Evolutionary conservation across 2,329 filamentous ascomycete genomes (phyloP).

Genomic region (Arthrinium phaeospermum): DNA sequence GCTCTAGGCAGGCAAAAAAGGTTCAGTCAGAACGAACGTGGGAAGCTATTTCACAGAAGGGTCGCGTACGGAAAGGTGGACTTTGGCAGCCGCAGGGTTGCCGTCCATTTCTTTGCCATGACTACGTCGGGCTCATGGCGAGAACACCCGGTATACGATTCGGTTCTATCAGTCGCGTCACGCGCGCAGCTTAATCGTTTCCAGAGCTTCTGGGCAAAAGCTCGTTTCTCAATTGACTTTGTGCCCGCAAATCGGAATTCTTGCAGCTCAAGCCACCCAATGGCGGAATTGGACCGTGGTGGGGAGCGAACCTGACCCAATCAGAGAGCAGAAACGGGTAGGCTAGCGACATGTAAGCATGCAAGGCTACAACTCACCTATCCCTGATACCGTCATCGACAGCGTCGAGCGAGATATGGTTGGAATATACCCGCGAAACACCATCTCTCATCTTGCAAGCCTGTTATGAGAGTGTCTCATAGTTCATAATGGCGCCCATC

Average conservation of each 20-base stretch:
- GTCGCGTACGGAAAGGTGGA: constrained; percentile 71
- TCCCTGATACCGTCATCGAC: constrained; percentile 4
- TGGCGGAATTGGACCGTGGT: background rate
- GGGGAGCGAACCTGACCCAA: background rate
- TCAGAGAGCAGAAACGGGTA: background rate
- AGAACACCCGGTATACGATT: background rate
- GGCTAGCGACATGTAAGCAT: background rate
- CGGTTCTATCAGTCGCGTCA: background rate
- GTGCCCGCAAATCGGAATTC: constrained; percentile 1
- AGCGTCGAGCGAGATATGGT: background rate
- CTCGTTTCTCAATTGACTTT: background rate
- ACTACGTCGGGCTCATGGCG: constrained; percentile 23
- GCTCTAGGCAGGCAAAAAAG: constrained; percentile 44
- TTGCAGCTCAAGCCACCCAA: background rate
- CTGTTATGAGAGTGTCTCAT: background rate
- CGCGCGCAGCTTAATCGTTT: constrained; percentile 12
- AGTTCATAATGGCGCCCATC: constrained; percentile 77
- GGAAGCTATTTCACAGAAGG: constrained; percentile 16
- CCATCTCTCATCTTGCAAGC: background rate
- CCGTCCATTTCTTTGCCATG: constrained; percentile 61
- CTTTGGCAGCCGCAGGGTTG: constrained; percentile 76
- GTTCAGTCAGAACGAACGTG: constrained; percentile 29
- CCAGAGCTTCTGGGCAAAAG: background rate
- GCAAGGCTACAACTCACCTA: constrained; percentile 8
- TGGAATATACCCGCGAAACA: background rate